Conservation (phyloP, 2,329 filamentous ascomycete species). For the Botrytis porri region DNA sequence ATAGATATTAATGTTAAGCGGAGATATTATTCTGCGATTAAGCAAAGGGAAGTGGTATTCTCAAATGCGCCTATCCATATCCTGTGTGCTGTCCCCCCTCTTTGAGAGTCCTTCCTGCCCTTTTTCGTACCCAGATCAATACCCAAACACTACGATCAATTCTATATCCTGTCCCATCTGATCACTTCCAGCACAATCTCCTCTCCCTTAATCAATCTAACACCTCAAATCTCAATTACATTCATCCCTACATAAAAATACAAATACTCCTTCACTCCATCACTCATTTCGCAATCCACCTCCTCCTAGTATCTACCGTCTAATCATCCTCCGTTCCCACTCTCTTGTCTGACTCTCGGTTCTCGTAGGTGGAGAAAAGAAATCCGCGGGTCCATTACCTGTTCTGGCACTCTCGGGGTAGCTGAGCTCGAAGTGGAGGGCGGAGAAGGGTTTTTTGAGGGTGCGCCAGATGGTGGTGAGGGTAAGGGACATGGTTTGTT, state of each 20-base stretch:
- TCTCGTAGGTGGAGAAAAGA: background rate
- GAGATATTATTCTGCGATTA: background rate
- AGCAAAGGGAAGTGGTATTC: background rate
- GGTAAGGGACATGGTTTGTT: background rate
- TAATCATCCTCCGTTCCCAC: conserved; percentile 12
- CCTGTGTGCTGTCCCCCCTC: background rate
- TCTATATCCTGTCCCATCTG: background rate
- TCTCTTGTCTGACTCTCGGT: background rate
- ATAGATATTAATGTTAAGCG: conserved; percentile 1
- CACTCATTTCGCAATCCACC: background rate
- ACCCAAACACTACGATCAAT: background rate
- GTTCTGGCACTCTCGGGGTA: background rate
- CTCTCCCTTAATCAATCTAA: background rate
- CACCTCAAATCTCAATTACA: background rate
- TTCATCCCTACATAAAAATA: background rate
- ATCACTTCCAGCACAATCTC: background rate
- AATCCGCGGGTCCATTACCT: background rate
- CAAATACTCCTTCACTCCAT: no score
- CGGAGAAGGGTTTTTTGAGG: background rate
- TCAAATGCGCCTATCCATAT: background rate
- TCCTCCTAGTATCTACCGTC: background rate
- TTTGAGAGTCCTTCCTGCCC: background rate
- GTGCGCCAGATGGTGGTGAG: background rate
- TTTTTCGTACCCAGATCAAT: background rate
- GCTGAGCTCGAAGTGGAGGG: background rate